Evolutionary conservation across 2,329 filamentous ascomycete genomes (phyloP), one percentile per base, ranked within the genome.

Genomic region (Beauveria varroae): DNA sequence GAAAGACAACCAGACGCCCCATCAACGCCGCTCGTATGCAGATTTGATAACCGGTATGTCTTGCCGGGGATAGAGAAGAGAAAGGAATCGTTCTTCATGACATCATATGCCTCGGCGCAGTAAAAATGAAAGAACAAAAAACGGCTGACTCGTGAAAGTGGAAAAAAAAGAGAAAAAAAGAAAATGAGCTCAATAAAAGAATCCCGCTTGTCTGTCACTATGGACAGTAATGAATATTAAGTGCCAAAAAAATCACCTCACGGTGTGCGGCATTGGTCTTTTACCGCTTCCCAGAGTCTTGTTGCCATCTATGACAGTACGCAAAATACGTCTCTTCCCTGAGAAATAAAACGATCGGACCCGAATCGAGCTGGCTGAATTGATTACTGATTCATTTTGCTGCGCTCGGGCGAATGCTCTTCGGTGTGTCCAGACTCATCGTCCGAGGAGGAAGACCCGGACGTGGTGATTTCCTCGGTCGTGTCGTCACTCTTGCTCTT

Each of bases 381-480:
- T 26, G 4, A 26, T 51, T 60, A 60, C 16, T 49, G 41, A 16
- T 43, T 46, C 40, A 41, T 14, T 40, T 63, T 53, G 63, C 71
- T 37, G 34, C 34, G 63, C 61, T 68, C 67, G 63, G 60, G 57
- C 2, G 67, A 65, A 50, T 66, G 68, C 57, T 71, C 69, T 24
- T 68, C 69, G 14, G 67, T 70, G 37, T 73, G 72, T n/a, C 69
- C 71, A 8, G 73, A 75, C 57, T 75, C 74, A 24, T 67, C 69
- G 61, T 77, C 76, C 14, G 75, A 76, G n/a, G 70, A 72, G 16
- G 71, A 69, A 2, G 66, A 68, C 24, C 60, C 60, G 5, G 69
- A 67, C 7, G 65, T 62, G 30, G 64, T 64, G 20, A 70, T 69
- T 14, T 59, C 57, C 40, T 59, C 57, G 24, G 68, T 70, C 2